phyloP scores from a whole-genome alignment of 805 yeast genomes.

The Candida patagonica region DNA sequence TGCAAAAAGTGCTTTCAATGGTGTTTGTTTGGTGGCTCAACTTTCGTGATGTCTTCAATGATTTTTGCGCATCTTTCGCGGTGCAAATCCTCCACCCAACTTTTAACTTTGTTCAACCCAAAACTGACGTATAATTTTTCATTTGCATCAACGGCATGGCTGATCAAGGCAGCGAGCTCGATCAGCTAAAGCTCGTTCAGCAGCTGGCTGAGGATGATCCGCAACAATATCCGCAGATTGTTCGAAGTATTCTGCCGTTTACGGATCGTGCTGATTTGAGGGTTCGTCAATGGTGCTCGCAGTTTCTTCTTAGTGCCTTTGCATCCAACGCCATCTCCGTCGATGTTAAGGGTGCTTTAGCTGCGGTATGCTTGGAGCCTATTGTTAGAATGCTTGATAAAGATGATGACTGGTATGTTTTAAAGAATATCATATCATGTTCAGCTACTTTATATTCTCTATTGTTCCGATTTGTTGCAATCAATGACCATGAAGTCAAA shows the following conservation, averaged over 20 bases:
- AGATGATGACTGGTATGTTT: slow-evolving; percentile 21
- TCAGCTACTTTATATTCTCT: slow-evolving; percentile 38
- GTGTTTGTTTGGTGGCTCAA: background rate
- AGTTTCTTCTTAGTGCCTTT: slow-evolving; percentile 31
- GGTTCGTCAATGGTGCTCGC: slow-evolving; percentile 30
- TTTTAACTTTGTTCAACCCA: background rate
- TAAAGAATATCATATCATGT: slow-evolving; percentile 33
- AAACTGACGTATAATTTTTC: background rate
- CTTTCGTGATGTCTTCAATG: background rate
- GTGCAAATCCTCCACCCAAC: background rate
- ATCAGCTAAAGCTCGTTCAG: slow-evolving; percentile 30
- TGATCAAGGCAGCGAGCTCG: no score
- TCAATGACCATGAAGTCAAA: slow-evolving; percentile 31
- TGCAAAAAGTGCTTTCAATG: background rate
- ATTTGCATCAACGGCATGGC: background rate
- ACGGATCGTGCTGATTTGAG: slow-evolving; percentile 26
- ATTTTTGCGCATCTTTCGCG: background rate
- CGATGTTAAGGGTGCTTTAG: slow-evolving; percentile 19
- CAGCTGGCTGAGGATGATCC: slow-evolving; percentile 28
- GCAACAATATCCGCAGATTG: slow-evolving; percentile 28
- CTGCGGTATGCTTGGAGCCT: slow-evolving; percentile 23
- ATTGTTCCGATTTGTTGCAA: slow-evolving; percentile 34
- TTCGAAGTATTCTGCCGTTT: slow-evolving; percentile 29
- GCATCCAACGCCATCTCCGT: slow-evolving; percentile 20
- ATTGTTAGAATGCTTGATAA: slow-evolving; percentile 18